Conservation (phyloP, 805 yeast genomes). For the Brettanomyces sp. region DNA sequence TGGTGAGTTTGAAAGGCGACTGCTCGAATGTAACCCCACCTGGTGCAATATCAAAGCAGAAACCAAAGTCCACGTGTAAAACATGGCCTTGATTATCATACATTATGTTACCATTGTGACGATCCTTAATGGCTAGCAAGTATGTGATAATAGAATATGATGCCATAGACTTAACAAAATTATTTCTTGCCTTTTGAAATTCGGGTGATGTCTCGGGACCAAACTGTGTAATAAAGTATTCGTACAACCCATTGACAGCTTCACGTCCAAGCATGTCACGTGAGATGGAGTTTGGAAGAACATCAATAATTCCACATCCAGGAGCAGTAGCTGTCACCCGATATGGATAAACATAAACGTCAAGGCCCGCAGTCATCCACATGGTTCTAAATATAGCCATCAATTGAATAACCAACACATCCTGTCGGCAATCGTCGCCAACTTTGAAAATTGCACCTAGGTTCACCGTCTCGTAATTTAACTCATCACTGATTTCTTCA, state of each 20-base stretch:
- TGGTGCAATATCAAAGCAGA: conserved; percentile 97
- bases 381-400: conserved; percentile 86
- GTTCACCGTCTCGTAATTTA: conserved; percentile 21
- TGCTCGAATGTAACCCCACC: conserved; percentile 98
- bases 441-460: conserved; percentile 97
- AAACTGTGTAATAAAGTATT: conserved; percentile 82
- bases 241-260: conserved; percentile 94
- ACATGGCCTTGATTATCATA: conserved; percentile 93
- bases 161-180: conserved; percentile 88
- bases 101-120: conserved; percentile 97
- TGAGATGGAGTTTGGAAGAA: conserved; percentile 86
- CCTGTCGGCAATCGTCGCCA: conserved; percentile 98
- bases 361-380: conserved; percentile 83
- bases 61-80: conserved; percentile 95
- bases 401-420: conserved; percentile 85
- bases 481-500: conserved; percentile 25
- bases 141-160: conserved; percentile 91
- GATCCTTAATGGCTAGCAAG: conserved; percentile 85
- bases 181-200: conserved; percentile 85
- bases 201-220: conserved; percentile 90
- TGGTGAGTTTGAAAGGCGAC: conserved; percentile 95
- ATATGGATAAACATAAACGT: conserved; percentile 85
- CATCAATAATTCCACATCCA: conserved; percentile 98
- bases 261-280: conserved; percentile 99
- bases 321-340: conserved; percentile 98